Evolutionary conservation across 2,329 filamentous ascomycete species (phyloP), one percentile per base, ranked within the genome.

Genomic region (Apiospora kogelbergensis): DNA sequence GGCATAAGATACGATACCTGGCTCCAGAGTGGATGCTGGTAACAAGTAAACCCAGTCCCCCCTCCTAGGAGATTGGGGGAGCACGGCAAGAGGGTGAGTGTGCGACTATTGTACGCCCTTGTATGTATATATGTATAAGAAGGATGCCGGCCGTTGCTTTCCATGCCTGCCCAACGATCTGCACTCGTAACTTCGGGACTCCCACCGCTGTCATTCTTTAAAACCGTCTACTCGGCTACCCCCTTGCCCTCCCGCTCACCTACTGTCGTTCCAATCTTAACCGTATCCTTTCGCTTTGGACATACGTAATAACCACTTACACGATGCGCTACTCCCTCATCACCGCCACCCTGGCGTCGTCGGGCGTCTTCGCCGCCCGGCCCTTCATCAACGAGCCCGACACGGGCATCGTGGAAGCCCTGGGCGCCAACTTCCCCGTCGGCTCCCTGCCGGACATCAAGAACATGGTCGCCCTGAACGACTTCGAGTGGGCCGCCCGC

Each of bases 401-500:
- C 67, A 85, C 82, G 1, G 83, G 83, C 57, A 80, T 85, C 45
- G 78, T 81, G n/a, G 73, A 78, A 2, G 74, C 76, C 46, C 76
- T 84, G 60, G 74, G 75, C 42, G 74, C 80, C 67, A 74, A 80
- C 68, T 73, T 82, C 17, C 68, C 78, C 5, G 69, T 68, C 11
- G 73, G 73, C 41, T 69, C 74, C 40, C 78, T 87, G 53, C 82
- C 85, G 10, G 74, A 81, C 63, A 76, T 88, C 7, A 74, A 79
- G 20, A 73, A 78, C 67, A 81, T 88, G 53, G 76, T 84, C 13
- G 85, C 84, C 20, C 78, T 88, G 7, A 84, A 82, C 0, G 86
- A 88, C 77, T 88, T 88, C 72, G 84, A 88, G 48, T 86, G 80
- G 76, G 83, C 83, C 3, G 86, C 85, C 26, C 79, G 84, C 68